Base-by-base conservation (phyloP, 352 stramenopile genomes). In the Phytophthora lateralis region DNA sequence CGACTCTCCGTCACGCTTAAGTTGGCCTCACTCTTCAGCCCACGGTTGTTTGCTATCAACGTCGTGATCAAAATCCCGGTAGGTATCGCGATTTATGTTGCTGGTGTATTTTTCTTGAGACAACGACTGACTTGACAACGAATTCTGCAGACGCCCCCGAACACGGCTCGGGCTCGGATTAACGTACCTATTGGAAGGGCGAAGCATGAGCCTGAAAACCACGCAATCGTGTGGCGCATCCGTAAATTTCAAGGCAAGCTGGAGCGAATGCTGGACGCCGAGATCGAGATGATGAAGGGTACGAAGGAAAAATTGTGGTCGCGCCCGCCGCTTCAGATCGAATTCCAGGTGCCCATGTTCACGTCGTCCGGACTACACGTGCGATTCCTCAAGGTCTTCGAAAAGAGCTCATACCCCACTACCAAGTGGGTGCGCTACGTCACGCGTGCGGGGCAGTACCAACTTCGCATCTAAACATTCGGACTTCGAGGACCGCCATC, bases 381-480 rank as follows among this genome's bases (percentile, higher is more conserved):
- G 50, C 93, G 96, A 32, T 99, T 99, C 80, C 89, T 99, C 61
- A 98, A 98, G 70, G 97, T 99, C 2, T 99, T 98, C 62, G 97
- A 99, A 72, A 99, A 99, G 82, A 98, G 90, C 65, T 98, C 95
- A 35, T 99, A 99, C 80, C 88, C 97, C 60, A 98, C 95, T 18
- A 98, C 96, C 73, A 97, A 98, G 83, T 99, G 97, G 97, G 97
- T 99, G 30, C 93, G 96, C 71, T 99, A 99, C 76, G 97, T 99
- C 65, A 98, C 97, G 14, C 97, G 98, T 54, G 97, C 97, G 2
- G 97, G 97, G 6, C 90, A 97, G 63, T 99, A 99, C 78, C 95
- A 99, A 75, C 93, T 99, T 51, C 90, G 96, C 61, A 98, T 99
- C 74, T 99, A 85, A 78, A 20, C 39, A 41, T 20, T 5, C 8